Evolutionary conservation across 139 green algal species (phyloP), one percentile per base, ranked within the genome.

Genomic region (Chlamydomonas asymmetrica): DNA sequence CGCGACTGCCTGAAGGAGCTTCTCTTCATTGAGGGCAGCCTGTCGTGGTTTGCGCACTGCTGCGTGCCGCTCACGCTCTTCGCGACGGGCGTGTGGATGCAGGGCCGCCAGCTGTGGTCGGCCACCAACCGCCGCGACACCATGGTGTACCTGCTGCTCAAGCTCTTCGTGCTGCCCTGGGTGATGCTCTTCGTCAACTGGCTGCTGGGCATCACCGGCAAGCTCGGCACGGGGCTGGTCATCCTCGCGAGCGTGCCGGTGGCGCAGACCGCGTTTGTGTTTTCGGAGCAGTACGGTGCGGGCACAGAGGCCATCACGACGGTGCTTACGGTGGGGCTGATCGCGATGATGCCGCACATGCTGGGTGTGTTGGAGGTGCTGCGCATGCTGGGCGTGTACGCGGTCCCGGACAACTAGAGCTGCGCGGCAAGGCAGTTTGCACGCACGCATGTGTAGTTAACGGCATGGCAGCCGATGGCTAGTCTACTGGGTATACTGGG

Each of bases 41-140:
- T 88, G 23, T 50, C 40, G 3, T 88, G 82, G 82, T 69, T 88
- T 60, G 82, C 82, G 25, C 35, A 54, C 13, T 79, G 50, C 34
- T 79, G 54, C 45, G 82, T 81, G 29, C 82, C 82, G 13, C 63
- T 88, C n/a, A 83, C 78, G 27, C 71, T 88, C 5, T 84, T 88
- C 32, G 74, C 73, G 18, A 82, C 78, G 40, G 82, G 82, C 5
- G 29, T 84, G 49, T 88, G 79, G 78, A 78, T 73, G 41, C 35
- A 80, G 16, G 76, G 49, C 32, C 50, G 74, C 64, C 32, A 40
- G 13, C 18, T 16, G 45, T 16, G 45, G 13, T 52, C 45, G 13
- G 13, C 60, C 60, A 50, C 62, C 35, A 16, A 7, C 62, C 62
- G 9, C 49, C 48, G 18, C 23, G 50, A 74, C 37, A 29, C 77